Evolutionary conservation across 257 asterid species (phyloP), one percentile per base, ranked within the genome.

Genomic region (Fraxinus quadrangulata): DNA sequence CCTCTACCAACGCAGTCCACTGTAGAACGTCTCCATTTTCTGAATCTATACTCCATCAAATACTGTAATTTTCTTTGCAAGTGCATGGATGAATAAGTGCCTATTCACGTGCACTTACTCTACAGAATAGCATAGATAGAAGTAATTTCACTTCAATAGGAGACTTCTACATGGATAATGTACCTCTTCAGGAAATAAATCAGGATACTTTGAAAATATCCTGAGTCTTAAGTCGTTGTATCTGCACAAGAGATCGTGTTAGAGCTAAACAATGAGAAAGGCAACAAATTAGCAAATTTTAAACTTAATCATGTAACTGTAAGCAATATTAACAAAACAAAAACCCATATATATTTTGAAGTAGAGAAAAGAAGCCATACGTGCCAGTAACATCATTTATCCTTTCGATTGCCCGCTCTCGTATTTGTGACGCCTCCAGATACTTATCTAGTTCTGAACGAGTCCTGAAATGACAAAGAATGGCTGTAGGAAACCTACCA

Each of bases 141-240:
- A 66, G 11, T 49, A 75, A 11, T 33, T 39, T 24, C 34, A 16
- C 76, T 45, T 74, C 34, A 76, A 69, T 49, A 31, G 45, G 73
- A 34, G 39, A 66, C 75, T 17, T 6, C 26, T 16, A 63, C 26
- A 78, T 21, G 26, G 77, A 84, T 59, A 51, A 72, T 33, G 70
- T 87, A 94, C 98, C 97, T 90, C 89, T 79, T 90, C 92, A 37
- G 98, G 97, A 81, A 94, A 94, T 86, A 94, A 76, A 84, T 89
- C 90, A 68, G 97, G 91, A 89, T 94, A 54, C 87, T 84, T 89
- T 78, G 95, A 90, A 85, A 94, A 94, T 72, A 94, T 90, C 87
- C 91, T 86, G 80, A 84, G 86, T 75, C 83, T 84, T 24, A 94
- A 89, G 91, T 94, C 97, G 79, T 83, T 81, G 84, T 90, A 94